Evolutionary conservation across 495 filamentous ascomycete species (phyloP), one percentile per base, ranked within the genome.

Genomic region (Talaromyces nanjingensis): DNA sequence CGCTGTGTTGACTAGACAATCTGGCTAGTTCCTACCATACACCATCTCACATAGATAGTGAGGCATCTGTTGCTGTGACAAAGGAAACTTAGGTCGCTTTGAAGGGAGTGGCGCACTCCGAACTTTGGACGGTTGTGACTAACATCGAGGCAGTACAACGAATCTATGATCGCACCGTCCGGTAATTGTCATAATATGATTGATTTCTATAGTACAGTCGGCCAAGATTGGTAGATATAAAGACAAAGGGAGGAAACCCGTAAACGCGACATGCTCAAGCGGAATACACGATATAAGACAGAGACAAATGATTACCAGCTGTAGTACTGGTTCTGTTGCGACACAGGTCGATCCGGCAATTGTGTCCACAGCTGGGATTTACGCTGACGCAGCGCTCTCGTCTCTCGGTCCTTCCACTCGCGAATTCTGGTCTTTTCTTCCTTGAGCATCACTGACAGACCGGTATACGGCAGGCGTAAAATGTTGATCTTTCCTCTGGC

Each of bases 391-490:
- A 90, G 89, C 67, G 84, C 85, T 74, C 89, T 90, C 69, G 86
- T 86, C 70, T 91, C 82, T 63, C 87, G 81, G 69, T 96, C 92
- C 63, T 89, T 76, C 72, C 87, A 86, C 69, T 89, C 81, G 34
- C 94, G 84, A 58, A 97, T 86, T 33, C 91, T 80, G 1, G 94
- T 97, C 72, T 86, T 87, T 73, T 98, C 91, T 71, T 98, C 94
- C 79, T 98, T 98, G 71, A 98, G 77, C 5, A 96, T 67, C 18
- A 98, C 74, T 0, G 88, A 85, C n/a, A 97, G 84, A 63, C 83
- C 89, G 29, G 94, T 90, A 62, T 83, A 81, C 1, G 91, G 93
- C 66, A 82, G 79, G 53, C 77, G 77, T 71, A 92, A 73, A 3
- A 76, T 67, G 70, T 89, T 77, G 67, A 88, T 82, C 56, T 77